A percentile compares a stretch with the other conserved stretches of the same genome.
phyloP scores from a whole-genome alignment of 306 rosid species.

The Carpinus fangiana region DNA sequence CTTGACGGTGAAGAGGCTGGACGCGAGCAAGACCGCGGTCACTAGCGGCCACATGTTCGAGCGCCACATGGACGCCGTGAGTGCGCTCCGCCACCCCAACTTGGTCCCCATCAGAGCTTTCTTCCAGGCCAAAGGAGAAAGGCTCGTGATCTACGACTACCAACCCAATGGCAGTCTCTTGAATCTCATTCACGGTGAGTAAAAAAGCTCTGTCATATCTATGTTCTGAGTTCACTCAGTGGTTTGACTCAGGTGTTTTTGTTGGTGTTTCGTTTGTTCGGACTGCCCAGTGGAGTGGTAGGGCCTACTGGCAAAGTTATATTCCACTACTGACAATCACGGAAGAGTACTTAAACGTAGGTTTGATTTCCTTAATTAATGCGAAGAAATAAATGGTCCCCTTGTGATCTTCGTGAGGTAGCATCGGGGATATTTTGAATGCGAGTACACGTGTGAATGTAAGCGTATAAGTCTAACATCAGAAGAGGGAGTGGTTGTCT shows the following conservation, averaged over 20 bases:
- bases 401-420: too few relatives aligned
- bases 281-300: not conserved
- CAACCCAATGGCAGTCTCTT: conserved; percentile 89
- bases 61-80: conserved; percentile 63
- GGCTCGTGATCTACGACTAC: conserved; percentile 75
- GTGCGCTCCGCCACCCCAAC: conserved; percentile 75
- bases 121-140: conserved; percentile 90
- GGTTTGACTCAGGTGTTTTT: not conserved
- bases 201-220: not conserved
- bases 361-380: too few relatives aligned
- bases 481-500: too few relatives aligned
- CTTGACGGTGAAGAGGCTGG: conserved; percentile 86
- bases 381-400: too few relatives aligned
- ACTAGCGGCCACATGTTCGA: conserved; percentile 59
- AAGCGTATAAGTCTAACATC: too few relatives aligned
- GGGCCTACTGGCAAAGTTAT: not conserved
- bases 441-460: too few relatives aligned
- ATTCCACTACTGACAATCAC: conserved; percentile 24
- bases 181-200: conserved; percentile 83
- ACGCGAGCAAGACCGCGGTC: conserved; percentile 52
- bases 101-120: conserved; percentile 76
- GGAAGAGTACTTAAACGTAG: conserved; percentile 12
- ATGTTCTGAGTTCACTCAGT: not conserved
- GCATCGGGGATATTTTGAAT: too few relatives aligned
- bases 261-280: not conserved